These are phyloP conservation scores for Cercophora samala DNA, from an alignment of 495 filamentous ascomycete species.

Conservation along the genomic window DNA sequence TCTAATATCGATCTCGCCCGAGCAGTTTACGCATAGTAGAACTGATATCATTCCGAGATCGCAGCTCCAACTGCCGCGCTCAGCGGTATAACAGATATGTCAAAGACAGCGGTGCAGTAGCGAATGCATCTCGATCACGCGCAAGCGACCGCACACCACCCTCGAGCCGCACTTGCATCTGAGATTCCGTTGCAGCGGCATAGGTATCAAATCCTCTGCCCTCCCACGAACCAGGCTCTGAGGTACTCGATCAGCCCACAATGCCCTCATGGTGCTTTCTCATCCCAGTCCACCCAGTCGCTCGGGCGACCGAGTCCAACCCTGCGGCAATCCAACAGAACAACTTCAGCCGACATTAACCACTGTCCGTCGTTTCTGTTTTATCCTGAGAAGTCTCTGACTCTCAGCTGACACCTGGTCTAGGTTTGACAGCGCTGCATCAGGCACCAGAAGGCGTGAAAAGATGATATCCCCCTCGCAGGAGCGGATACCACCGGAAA, in stretches of 20 bases:
- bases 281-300: constrained; percentile 9
- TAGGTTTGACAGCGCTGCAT: constrained; percentile 1
- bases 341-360: constrained; percentile 8
- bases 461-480: constrained; percentile 5
- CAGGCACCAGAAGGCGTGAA: constrained; percentile 1
- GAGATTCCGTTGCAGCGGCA: background rate
- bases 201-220: background rate
- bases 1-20: background rate
- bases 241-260: constrained; percentile 13
- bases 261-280: constrained; percentile 13
- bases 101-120: background rate
- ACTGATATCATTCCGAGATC: constrained; percentile 15
- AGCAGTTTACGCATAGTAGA: background rate
- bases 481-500: constrained; percentile 29
- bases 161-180: background rate
- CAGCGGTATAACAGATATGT: constrained; percentile 6
- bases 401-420: constrained; percentile 34
- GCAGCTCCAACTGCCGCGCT: constrained; percentile 17
- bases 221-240: constrained; percentile 6
- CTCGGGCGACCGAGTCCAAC: constrained; percentile 16
- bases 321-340: constrained; percentile 13
- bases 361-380: constrained; percentile 4
- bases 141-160: background rate
- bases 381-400: constrained; percentile 27
- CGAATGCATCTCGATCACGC: background rate